A percentile compares a stretch with the other conserved stretches of the same genome.
Conservation (phyloP, 768 basidiomycete genomes). For the Imleria badia region DNA sequence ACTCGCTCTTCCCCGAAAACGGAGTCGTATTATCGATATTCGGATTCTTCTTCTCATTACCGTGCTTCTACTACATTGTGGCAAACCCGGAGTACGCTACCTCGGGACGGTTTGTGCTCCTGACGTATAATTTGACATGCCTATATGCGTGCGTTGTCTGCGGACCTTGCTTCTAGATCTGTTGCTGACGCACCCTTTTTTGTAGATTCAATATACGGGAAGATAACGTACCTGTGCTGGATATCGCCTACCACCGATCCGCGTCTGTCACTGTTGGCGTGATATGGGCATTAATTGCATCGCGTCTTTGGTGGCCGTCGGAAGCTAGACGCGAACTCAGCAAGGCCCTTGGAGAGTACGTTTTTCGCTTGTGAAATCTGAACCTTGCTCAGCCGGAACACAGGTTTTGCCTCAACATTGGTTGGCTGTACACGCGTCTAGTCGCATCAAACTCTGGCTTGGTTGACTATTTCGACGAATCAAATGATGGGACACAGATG, state of each 20-base stretch:
- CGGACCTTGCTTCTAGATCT: neutral
- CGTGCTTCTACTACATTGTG: constrained; percentile 91
- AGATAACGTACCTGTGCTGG: constrained; percentile 55
- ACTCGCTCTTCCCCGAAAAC: constrained; percentile 74
- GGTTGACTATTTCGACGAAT: constrained; percentile 42
- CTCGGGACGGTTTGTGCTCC: constrained; percentile 74
- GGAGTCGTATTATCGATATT: constrained; percentile 73
- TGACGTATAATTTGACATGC: constrained; percentile 90
- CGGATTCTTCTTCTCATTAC: constrained; percentile 87
- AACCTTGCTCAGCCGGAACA: neutral
- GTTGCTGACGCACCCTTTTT: neutral
- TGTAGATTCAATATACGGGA: constrained; percentile 78
- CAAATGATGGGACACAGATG: constrained; percentile 1
- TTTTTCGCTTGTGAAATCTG: neutral
- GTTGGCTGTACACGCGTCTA: constrained; percentile 91
- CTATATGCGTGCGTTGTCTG: constrained; percentile 51
- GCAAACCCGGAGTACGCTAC: constrained; percentile 73
- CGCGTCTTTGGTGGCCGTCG: constrained; percentile 93
- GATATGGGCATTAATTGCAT: constrained; percentile 85
- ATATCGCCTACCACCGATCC: constrained; percentile 76
- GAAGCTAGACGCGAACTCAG: constrained; percentile 89
- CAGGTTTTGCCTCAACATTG: constrained; percentile 90
- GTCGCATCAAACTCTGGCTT: constrained; percentile 84
- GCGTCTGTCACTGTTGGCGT: constrained; percentile 83
- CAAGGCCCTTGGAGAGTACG: constrained; percentile 83